Base-by-base conservation (phyloP, 768 basidiomycete genomes). In the Steccherinum ochraceum region DNA sequence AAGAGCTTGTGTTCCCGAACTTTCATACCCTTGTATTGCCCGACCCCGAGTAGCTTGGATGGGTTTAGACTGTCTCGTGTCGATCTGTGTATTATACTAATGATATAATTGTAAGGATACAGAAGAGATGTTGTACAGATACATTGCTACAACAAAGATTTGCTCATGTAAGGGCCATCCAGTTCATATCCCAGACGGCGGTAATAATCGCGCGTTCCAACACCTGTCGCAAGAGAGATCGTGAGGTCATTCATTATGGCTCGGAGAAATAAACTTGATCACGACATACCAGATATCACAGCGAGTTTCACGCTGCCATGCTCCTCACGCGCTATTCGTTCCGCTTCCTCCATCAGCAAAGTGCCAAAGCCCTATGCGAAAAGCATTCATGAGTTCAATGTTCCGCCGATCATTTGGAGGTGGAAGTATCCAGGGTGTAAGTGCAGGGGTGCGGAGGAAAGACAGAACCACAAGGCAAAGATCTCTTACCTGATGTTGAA, bases 161-260 rank as follows among this genome's bases (percentile, higher is more conserved):
- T 96, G 74, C 87, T 91, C 95, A 99, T 99, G 68, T 98, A 99
- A 18, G 93, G 93, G 0, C 95, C 95, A 61, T 98, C 94, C 50
- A 97, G 72, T 67, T 87, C 84, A 67, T 98, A 98, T 5, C 94
- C 94, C 50, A 98, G 71, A 64, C 91, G 85, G 52, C 92, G 80
- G 67, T 98, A 99, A 67, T 99, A 99, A 66, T 95, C 93, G 61
- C 96, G 78, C 12, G 96, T 98, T 18, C 96, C 96, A 53, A 99
- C 93, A 55, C 92, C 90, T 88, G 56, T 13, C n/a, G 19, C 12
- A 56, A 35, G 52, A 10, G 30, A 20, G 35, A 13, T 39, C 30
- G 12, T 19, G 13, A 49, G 25, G 30, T 46, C 20, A 41, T 18
- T 23, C 11, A 30, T 26, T 35, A 48, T 21, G 42, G 46, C 44